Evolutionary conservation across 148 eudicot species (phyloP).

Genomic region (Heliamphora exappendiculata): DNA sequence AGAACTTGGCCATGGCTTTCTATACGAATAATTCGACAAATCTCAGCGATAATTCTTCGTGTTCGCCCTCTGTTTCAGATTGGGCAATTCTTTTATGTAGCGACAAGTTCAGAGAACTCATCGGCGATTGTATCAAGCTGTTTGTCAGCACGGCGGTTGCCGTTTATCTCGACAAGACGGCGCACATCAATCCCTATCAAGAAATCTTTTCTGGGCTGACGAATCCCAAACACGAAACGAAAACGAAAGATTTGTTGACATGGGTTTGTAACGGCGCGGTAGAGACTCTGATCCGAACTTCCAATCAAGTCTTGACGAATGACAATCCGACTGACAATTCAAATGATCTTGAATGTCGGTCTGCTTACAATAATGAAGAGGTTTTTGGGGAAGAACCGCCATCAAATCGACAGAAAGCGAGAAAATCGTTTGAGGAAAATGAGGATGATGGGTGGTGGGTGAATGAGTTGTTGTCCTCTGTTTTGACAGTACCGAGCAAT

Average conservation of each 20-base stretch:
- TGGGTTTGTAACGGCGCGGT: constrained; percentile 60
- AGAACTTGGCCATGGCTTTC: constrained; percentile 49
- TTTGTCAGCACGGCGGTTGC: constrained; percentile 69
- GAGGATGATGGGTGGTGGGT: constrained; percentile 33
- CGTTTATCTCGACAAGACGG: constrained; percentile 76
- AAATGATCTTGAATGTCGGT: constrained; percentile 14
- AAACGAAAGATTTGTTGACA: constrained; percentile 51
- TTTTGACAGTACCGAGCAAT: constrained; percentile 67
- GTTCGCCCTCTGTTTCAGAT: constrained; percentile 11
- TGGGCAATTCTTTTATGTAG: constrained; percentile 50
- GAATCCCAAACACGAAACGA: constrained; percentile 69
- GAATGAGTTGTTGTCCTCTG: constrained; percentile 46
- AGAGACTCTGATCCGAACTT: constrained; percentile 62
- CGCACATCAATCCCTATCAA: constrained; percentile 64
- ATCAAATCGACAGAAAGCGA: not conserved
- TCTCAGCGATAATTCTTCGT: not conserved
- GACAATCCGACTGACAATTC: constrained; percentile 13
- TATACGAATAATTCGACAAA: constrained; percentile 11
- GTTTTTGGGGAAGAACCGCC: not conserved
- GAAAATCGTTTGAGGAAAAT: too few species aligned
- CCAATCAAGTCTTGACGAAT: constrained; percentile 48
- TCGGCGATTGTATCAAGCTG: constrained; percentile 43
- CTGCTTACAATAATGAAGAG: constrained; percentile 7
- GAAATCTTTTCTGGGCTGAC: constrained; percentile 75
- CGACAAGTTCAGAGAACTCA: constrained; percentile 40